Percentiles rank a stretch among this genome's conserved stretches.
Conservation (phyloP, 2,329 filamentous ascomycete species). For the Acarospora socialis region DNA sequence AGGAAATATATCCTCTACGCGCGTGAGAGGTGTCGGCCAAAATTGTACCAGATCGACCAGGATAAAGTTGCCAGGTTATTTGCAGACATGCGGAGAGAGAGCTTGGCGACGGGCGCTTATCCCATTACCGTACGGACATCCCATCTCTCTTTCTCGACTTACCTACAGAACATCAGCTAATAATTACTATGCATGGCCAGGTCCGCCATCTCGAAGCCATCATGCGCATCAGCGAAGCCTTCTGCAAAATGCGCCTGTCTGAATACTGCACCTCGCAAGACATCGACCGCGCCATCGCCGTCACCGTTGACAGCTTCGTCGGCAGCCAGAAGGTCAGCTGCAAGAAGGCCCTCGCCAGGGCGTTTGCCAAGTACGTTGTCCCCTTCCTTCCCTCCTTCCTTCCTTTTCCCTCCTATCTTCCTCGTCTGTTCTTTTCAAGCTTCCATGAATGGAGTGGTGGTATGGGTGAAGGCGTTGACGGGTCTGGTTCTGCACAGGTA, state of each 20-base stretch:
- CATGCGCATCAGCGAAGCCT: conserved; percentile 85
- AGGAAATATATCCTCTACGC: conserved; percentile 96
- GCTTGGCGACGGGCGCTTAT: conserved; percentile 84
- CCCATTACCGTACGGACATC: conserved; percentile 72
- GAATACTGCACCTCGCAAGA: conserved; percentile 85
- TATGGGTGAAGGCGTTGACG: neutral
- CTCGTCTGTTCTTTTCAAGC: neutral
- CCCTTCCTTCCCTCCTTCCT: neutral
- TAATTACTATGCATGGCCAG: conserved; percentile 29
- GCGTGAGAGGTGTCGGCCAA: conserved; percentile 74
- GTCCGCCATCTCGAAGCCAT: conserved; percentile 96
- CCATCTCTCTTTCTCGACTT: conserved; percentile 9
- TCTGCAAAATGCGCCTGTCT: conserved; percentile 95
- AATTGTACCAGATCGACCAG: conserved; percentile 93
- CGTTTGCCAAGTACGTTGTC: conserved; percentile 87
- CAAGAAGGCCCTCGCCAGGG: conserved; percentile 86
- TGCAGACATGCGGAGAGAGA: conserved; percentile 90
- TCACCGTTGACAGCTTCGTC: conserved; percentile 92
- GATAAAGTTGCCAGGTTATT: conserved; percentile 92
- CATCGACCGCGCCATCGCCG: conserved; percentile 92
- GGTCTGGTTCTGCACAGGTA: conserved; percentile 7
- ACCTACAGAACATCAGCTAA: neutral
- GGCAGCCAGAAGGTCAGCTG: conserved; percentile 93
- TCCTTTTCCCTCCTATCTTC: neutral
- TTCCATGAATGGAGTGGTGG: neutral